Base-by-base conservation (phyloP, 2,329 filamentous ascomycete genomes). In the Pseudopyrenochaeta lycopersici region DNA sequence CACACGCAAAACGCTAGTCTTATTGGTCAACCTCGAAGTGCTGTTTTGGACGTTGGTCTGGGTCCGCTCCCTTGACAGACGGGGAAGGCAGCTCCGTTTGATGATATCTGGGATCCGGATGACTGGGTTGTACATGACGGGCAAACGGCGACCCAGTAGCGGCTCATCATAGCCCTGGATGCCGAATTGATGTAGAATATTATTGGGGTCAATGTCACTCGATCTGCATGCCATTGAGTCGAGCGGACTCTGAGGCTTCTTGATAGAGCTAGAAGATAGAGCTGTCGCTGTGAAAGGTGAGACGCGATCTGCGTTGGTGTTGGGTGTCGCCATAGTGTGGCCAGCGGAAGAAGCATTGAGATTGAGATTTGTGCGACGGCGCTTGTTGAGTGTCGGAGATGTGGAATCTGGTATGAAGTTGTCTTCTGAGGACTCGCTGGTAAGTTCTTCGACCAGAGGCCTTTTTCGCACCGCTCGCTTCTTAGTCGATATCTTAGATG, bases 81-180 rank as follows among this genome's bases (percentile, higher is more conserved):
- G 46, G 20, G 49, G 45, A 38, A 32, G 32, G 17, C 44, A 55
- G 32, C 46, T 45, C 6, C 52, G 49, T 33, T 38, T 42, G 3
- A 65, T 36, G 6, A 40, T 54, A 1, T 40, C 43, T 6, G 60
- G 57, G 9, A 66, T 58, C 9, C 27, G 21, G 7, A 52, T 54
- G 14, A 42, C 41, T 9, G 57, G 55, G 36, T 56, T 57, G 3
- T 30, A 49, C 27, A 56, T 15, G 29, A 60, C 41, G 7, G 60
- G 54, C 21, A 53, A 21, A 2, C 41, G 39, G 12, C 63, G 56
- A 21, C 42, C 32, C 2, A 68, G 52, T 17, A 67, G 31, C 20
- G 61, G 66, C 39, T 63, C 50, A 2, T 52, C 29, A 47, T 62
- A 65, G 9, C 36, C 23, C 15, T 56, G 21, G 11, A 49, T 33